Evolutionary conservation across 345 rosid species (phyloP).

Genomic region (Ceriops tagal): DNA sequence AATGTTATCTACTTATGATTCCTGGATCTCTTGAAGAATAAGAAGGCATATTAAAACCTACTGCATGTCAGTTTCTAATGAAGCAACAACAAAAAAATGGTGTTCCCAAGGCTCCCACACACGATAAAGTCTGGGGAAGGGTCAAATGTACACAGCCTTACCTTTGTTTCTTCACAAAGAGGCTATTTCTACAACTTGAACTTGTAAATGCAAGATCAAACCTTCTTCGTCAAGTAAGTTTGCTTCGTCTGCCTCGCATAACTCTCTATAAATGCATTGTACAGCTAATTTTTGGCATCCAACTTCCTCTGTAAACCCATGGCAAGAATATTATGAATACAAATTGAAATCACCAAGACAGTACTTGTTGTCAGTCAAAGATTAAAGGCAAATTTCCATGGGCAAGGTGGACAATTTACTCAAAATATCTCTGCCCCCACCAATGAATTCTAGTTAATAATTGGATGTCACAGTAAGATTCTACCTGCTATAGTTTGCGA

Average conservation of each 20-base stretch:
- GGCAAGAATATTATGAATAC: background rate
- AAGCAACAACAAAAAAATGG: background rate
- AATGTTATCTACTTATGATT: background rate
- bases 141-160: no score
- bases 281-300: constrained; percentile 34
- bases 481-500: constrained; percentile 33
- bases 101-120: no score
- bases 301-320: constrained; percentile 38
- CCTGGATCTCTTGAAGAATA: background rate
- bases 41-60: background rate
- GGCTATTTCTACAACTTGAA: no score
- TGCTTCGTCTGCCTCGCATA: constrained; percentile 51
- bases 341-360: background rate
- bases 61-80: background rate
- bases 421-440: no score
- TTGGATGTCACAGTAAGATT: no score
- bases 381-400: no score
- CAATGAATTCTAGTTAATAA: background rate
- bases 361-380: background rate
- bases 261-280: constrained; percentile 40
- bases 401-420: no score
- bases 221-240: constrained; percentile 72
- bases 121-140: background rate
- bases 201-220: constrained; percentile 10
- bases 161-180: no score